Evolutionary conservation across 345 rosid species (phyloP).

Genomic region (Eucalyptus dawsonii): DNA sequence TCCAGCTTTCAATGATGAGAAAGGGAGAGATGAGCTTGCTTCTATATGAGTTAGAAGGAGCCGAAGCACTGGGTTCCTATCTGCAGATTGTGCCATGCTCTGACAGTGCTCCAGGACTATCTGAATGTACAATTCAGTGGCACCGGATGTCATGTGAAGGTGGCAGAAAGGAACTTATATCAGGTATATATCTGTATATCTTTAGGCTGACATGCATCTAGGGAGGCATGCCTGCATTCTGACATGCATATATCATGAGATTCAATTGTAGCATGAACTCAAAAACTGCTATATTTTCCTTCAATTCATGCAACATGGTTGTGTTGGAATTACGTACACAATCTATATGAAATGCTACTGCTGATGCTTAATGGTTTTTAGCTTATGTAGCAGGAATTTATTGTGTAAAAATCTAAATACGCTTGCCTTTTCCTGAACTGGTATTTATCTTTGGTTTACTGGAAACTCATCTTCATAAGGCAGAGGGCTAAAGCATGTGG

Average conservation of each 20-base stretch:
- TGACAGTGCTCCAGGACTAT: constrained; percentile 54
- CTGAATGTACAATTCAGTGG: constrained; percentile 82
- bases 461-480: background rate
- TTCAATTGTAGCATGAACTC: background rate
- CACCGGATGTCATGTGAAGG: constrained; percentile 66
- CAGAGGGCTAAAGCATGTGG: background rate
- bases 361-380: background rate
- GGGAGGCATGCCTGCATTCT: background rate
- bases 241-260: background rate
- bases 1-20: constrained; percentile 62
- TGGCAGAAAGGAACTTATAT: constrained; percentile 70
- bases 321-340: background rate
- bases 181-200: constrained; percentile 39
- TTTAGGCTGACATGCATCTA: background rate
- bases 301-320: background rate
- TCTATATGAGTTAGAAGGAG: constrained; percentile 68
- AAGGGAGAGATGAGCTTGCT: constrained; percentile 27
- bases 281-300: background rate
- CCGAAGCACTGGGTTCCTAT: constrained; percentile 77
- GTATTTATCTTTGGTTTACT: background rate
- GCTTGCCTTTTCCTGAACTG: background rate
- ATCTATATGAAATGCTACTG: background rate
- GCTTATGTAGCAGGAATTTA: background rate
- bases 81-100: constrained; percentile 62
- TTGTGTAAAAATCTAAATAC: background rate